These are phyloP conservation scores for Fusarium subtropicale DNA, from an alignment of 2,329 filamentous ascomycete species.

Conservation along the genomic window DNA sequence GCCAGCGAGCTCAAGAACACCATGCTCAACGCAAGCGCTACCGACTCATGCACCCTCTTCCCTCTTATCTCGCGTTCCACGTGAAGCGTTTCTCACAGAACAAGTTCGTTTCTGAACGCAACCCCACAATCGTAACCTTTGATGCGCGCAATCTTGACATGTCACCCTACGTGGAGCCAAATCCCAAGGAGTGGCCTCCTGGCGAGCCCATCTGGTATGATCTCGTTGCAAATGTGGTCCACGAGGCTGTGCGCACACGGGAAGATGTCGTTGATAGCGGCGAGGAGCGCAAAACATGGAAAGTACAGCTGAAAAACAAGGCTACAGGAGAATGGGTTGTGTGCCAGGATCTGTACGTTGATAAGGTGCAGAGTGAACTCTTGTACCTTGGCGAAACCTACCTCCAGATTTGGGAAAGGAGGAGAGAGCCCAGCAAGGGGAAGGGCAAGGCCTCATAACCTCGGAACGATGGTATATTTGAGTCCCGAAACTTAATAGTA, in stretches of 20 bases:
- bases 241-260: constrained; percentile 80
- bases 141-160: constrained; percentile 86
- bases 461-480: constrained; percentile 7
- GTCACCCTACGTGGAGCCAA: constrained; percentile 90
- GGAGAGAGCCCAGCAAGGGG: constrained; percentile 63
- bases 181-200: constrained; percentile 74
- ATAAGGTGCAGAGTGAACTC: constrained; percentile 87
- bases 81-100: constrained; percentile 97
- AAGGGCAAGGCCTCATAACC: constrained; percentile 50
- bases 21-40: constrained; percentile 90
- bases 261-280: constrained; percentile 91
- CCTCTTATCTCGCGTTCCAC: constrained; percentile 91
- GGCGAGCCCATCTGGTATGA: constrained; percentile 94
- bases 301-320: constrained; percentile 87
- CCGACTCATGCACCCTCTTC: constrained; percentile 87
- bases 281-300: constrained; percentile 91
- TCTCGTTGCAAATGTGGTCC: constrained; percentile 93
- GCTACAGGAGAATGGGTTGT: constrained; percentile 89
- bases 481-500: not conserved
- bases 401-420: constrained; percentile 94
- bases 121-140: constrained; percentile 98
- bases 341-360: constrained; percentile 93
- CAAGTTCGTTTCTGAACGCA: constrained; percentile 95
- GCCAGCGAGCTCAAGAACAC: constrained; percentile 86
- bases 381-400: constrained; percentile 95